Conservation (phyloP, 78 protist species). For the Dictyostelium brefeldianum region DNA sequence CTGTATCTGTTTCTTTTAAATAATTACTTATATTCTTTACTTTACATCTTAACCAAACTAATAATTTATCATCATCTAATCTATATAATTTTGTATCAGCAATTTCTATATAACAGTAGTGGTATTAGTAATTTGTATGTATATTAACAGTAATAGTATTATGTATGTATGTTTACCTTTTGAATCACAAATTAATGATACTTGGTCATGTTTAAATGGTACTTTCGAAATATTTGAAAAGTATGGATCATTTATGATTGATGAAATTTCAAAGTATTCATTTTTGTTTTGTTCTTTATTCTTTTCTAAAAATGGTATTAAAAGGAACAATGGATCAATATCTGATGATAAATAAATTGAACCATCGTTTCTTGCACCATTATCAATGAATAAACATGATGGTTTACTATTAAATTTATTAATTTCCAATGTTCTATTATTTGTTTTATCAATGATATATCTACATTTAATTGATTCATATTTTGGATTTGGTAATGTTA, state of each 20-base stretch:
- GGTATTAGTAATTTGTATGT: no score
- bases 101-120: background rate
- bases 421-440: constrained; percentile 28
- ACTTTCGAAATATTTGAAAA: background rate
- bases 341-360: constrained; percentile 51
- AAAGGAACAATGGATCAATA: constrained; percentile 57
- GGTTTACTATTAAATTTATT: constrained; percentile 53
- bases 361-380: constrained; percentile 72
- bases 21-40: background rate
- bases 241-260: constrained; percentile 3
- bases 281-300: background rate
- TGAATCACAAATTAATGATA: constrained; percentile 49
- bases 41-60: constrained; percentile 62
- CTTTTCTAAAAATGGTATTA: constrained; percentile 45
- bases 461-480: constrained; percentile 18
- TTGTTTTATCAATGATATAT: constrained; percentile 15
- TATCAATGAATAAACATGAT: constrained; percentile 68
- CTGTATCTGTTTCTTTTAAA: constrained; percentile 13
- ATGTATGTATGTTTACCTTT: background rate
- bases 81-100: background rate
- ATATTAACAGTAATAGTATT: no score
- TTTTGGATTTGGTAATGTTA: constrained; percentile 51
- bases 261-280: constrained; percentile 29
- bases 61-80: constrained; percentile 20
- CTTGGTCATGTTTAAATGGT: constrained; percentile 11